phyloP scores from a whole-genome alignment of 371 early-diverging fungal genomes.

The Apophysomyces trapeziformis region DNA sequence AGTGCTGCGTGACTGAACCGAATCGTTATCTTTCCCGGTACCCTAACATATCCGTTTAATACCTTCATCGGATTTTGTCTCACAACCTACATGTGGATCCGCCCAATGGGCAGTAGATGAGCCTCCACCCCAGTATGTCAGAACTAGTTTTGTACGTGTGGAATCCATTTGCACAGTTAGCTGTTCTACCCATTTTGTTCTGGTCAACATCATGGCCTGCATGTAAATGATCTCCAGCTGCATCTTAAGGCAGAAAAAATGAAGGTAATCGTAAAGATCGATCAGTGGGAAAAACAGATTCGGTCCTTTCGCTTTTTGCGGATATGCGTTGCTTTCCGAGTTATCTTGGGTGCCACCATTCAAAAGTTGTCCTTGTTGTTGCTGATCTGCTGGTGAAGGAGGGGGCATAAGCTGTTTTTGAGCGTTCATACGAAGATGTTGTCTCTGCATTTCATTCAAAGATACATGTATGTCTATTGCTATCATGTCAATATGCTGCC shows the following conservation, averaged over 20 bases:
- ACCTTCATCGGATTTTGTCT: background rate
- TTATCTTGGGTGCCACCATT: background rate
- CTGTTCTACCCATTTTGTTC: conserved; percentile 69
- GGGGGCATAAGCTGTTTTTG: conserved; percentile 59
- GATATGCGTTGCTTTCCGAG: conserved; percentile 3
- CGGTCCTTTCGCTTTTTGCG: conserved; percentile 3
- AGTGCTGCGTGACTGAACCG: conserved; percentile 16
- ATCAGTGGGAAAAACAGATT: conserved; percentile 54
- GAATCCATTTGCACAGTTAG: conserved; percentile 65
- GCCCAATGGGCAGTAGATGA: conserved; percentile 50
- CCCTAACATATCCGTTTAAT: background rate
- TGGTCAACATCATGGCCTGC: conserved; percentile 63
- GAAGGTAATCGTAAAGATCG: conserved; percentile 71
- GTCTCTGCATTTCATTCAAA: conserved; percentile 54
- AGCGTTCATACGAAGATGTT: conserved; percentile 50
- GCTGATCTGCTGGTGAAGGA: conserved; percentile 13
- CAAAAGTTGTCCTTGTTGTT: background rate
- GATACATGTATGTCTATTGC: conserved; percentile 57
- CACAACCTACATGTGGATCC: conserved; percentile 30
- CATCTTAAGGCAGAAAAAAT: conserved; percentile 67
- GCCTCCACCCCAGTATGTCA: conserved; percentile 68
- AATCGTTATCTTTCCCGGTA: background rate
- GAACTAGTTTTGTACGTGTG: conserved; percentile 54
- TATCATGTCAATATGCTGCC: background rate
- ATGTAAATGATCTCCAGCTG: conserved; percentile 68